Evolutionary conservation across 1,284 basidiomycete genomes (phyloP).

Genomic region (Calocybe gambosa): DNA sequence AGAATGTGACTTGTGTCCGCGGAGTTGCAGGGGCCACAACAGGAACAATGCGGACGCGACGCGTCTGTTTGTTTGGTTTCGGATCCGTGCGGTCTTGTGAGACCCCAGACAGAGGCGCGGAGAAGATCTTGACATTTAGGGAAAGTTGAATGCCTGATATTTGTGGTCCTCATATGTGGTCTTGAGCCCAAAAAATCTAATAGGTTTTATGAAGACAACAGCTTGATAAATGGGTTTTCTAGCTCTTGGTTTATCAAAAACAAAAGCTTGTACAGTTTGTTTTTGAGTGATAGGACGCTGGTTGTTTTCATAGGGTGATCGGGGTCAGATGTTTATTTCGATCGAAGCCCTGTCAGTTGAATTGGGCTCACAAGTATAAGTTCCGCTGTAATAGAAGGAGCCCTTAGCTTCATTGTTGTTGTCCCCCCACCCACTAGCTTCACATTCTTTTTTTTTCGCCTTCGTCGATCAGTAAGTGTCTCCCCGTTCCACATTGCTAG

Average conservation of each 20-base stretch:
- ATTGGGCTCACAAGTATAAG: slow-evolving; percentile 33
- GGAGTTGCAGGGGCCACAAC: slow-evolving; percentile 2
- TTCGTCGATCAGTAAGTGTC: slow-evolving; percentile 7
- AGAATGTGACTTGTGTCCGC: slow-evolving; percentile 7
- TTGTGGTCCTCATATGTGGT: not conserved
- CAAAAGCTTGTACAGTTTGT: not conserved
- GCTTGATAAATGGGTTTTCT: not conserved
- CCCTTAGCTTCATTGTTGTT: slow-evolving; percentile 28
- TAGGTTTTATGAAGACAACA: not conserved
- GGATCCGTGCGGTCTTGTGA: slow-evolving; percentile 16
- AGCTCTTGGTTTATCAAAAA: not conserved
- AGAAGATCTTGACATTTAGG: slow-evolving; percentile 12
- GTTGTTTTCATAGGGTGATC: slow-evolving; percentile 21
- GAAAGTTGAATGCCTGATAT: slow-evolving; percentile 15
- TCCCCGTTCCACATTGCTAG: not conserved
- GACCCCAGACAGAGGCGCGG: slow-evolving; percentile 32
- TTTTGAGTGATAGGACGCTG: not conserved
- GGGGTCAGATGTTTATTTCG: slow-evolving; percentile 29
- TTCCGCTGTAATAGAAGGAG: slow-evolving; percentile 38
- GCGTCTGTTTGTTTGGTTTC: slow-evolving; percentile 34
- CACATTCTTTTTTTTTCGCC: slow-evolving; percentile 4
- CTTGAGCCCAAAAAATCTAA: not conserved
- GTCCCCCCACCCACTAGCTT: slow-evolving; percentile 23
- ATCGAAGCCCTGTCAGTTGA: slow-evolving; percentile 40
- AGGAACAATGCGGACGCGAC: slow-evolving; percentile 27